Base-by-base conservation (phyloP, 345 rosid genomes). In the Cardiospermum halicacabum region DNA sequence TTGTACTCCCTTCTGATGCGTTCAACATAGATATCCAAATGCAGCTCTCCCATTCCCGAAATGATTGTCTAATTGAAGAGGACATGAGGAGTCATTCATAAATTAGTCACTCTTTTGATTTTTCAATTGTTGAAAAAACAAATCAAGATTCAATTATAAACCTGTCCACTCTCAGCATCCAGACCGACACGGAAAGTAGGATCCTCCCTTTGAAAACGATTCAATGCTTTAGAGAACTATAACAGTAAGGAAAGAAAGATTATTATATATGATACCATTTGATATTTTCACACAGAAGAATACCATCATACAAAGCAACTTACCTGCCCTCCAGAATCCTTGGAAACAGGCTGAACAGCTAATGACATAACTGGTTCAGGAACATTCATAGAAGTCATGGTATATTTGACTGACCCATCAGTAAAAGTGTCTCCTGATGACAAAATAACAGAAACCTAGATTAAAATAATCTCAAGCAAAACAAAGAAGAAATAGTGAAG, bases 1-100 rank as follows among this genome's bases (percentile, higher is more conserved):
- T 89, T 95, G 75, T 91, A 91, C 64, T 91, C 98, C 76, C 99
- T 84, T 31, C 90, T 78, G 48, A 95, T 95, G 58, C 98, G 93
- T 72, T 95, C 99, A 66, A 95, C 91, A 72, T 95, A 95, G 42
- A 95, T 78, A 69, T 95, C 97, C 80, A 95, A 77, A 81, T 91
- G 99, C 80, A 95, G 78, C 74, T 95, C 98, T 32, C 99, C 99
- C 98, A 95, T 95, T 69, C 99, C 99, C 73, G 99, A 89, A 68
- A 95, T 91, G 70, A 95, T 95, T 16, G 98, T 95, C 98, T 95
- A 78, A 61, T n/a, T 55, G 62, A 25, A 69, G 65, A 68, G 32
- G 30, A n/a, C 36, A 51, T 54, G 12, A 72, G 11, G 30, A 6
- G 39, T 69, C 53, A 64, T 27, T 45, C 50, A 18, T 10, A 25